These are phyloP conservation scores for Cordyceps tenuipes DNA, from an alignment of 2,329 filamentous ascomycete genomes.

Conservation along the genomic window DNA sequence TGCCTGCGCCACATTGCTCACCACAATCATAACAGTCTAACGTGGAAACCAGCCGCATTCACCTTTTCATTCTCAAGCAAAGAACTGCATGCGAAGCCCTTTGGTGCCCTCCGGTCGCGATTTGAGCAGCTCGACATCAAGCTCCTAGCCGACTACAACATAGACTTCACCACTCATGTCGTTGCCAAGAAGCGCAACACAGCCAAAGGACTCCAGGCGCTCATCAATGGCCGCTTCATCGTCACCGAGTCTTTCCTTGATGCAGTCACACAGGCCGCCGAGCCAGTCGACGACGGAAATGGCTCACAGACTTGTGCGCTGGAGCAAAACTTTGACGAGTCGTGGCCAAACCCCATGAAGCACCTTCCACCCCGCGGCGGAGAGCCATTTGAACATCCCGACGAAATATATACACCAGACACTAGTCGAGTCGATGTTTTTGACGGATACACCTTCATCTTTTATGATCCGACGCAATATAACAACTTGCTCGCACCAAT, in stretches of 20 bases:
- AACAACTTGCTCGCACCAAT: constrained; percentile 68
- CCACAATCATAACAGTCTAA: constrained; percentile 44
- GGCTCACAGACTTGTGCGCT: constrained; percentile 46
- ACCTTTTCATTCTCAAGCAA: constrained; percentile 70
- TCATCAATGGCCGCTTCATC: constrained; percentile 73
- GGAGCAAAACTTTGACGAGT: constrained; percentile 68
- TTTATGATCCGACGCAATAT: constrained; percentile 69
- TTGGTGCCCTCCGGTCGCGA: constrained; percentile 51
- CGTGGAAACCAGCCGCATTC: constrained; percentile 73
- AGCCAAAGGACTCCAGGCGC: constrained; percentile 73
- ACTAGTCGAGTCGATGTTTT: constrained; percentile 62
- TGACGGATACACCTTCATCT: constrained; percentile 80
- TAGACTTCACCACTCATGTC: constrained; percentile 71
- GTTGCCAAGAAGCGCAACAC: constrained; percentile 87
- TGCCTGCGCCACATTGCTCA: neutral
- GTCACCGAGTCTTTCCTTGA: constrained; percentile 68
- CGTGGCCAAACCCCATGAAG: constrained; percentile 68
- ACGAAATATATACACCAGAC: constrained; percentile 66
- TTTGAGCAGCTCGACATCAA: constrained; percentile 89
- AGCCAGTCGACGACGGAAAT: constrained; percentile 37
- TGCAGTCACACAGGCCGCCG: constrained; percentile 56
- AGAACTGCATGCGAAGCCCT: constrained; percentile 58
- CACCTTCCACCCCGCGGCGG: constrained; percentile 67
- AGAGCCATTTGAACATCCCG: constrained; percentile 62
- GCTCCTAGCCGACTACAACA: constrained; percentile 63